Percentiles rank a stretch among this genome's conserved stretches.
Conservation (phyloP, 2,329 filamentous ascomycete genomes). For the Lasiodiplodia sp. region DNA sequence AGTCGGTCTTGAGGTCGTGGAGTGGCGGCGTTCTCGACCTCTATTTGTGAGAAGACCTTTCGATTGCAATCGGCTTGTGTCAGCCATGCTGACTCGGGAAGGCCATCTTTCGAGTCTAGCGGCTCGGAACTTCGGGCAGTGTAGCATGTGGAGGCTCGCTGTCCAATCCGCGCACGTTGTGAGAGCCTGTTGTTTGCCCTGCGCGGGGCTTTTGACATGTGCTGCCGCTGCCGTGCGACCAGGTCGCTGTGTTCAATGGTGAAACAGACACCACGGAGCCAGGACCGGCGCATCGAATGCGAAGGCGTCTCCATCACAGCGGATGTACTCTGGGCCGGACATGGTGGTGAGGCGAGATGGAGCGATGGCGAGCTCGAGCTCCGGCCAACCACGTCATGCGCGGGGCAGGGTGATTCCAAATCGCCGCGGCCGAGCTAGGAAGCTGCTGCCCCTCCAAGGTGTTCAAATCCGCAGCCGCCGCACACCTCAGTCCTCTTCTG, state of each 20-base stretch:
- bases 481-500: neutral
- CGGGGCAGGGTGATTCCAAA: conserved; percentile 28
- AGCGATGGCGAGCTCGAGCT: conserved; percentile 21
- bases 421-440: conserved; percentile 13
- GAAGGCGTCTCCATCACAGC: neutral
- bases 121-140: neutral
- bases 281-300: neutral
- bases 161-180: neutral
- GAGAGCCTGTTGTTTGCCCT: conserved; percentile 18
- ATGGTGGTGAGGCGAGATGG: conserved; percentile 21
- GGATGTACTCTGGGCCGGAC: neutral
- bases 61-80: neutral
- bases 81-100: conserved; percentile 4
- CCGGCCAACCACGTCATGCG: conserved; percentile 27
- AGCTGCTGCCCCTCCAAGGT: conserved; percentile 30
- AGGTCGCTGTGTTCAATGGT: neutral
- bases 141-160: conserved; percentile 7
- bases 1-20: neutral
- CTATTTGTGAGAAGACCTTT: neutral
- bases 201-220: neutral
- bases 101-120: conserved; percentile 13
- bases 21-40: neutral
- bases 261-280: conserved; percentile 2
- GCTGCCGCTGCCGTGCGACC: neutral
- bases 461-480: conserved; percentile 20